Evolutionary conservation across 2,329 filamentous ascomycete genomes (phyloP).

Genomic region (Talaromyces piceae): DNA sequence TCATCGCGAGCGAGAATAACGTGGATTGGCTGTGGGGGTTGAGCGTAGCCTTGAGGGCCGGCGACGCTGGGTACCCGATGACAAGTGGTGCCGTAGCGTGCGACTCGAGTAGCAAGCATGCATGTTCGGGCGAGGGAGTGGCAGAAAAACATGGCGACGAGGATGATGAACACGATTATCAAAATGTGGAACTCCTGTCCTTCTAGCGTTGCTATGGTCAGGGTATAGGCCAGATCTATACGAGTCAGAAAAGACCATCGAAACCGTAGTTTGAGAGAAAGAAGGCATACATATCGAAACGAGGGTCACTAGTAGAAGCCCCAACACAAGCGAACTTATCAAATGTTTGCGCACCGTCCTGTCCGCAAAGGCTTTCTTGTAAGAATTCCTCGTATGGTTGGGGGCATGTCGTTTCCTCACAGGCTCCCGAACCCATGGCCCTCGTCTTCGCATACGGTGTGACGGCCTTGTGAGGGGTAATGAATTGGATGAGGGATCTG

Average conservation of each 20-base stretch:
- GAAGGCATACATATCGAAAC: conserved; percentile 57
- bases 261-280: neutral
- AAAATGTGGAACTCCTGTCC: conserved; percentile 70
- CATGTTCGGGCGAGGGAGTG: conserved; percentile 69
- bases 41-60: conserved; percentile 57
- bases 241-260: neutral
- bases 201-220: conserved; percentile 57
- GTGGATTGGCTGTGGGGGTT: conserved; percentile 66
- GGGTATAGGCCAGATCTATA: conserved; percentile 64
- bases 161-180: conserved; percentile 68
- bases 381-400: conserved; percentile 4
- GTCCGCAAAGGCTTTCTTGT: conserved; percentile 13
- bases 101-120: conserved; percentile 51
- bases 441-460: conserved; percentile 2
- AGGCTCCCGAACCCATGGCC: conserved; percentile 9
- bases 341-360: conserved; percentile 13
- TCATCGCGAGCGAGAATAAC: conserved; percentile 70
- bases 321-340: conserved; percentile 38
- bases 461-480: conserved; percentile 1
- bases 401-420: conserved; percentile 3
- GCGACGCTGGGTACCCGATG: conserved; percentile 42
- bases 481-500: neutral
- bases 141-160: conserved; percentile 70
- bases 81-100: conserved; percentile 22
- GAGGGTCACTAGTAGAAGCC: conserved; percentile 52